Percentiles rank a stretch among this genome's conserved stretches.
These are phyloP conservation scores for Pleomassaria siparia DNA, from an alignment of 2,329 filamentous ascomycete genomes.

Conservation along the genomic window DNA sequence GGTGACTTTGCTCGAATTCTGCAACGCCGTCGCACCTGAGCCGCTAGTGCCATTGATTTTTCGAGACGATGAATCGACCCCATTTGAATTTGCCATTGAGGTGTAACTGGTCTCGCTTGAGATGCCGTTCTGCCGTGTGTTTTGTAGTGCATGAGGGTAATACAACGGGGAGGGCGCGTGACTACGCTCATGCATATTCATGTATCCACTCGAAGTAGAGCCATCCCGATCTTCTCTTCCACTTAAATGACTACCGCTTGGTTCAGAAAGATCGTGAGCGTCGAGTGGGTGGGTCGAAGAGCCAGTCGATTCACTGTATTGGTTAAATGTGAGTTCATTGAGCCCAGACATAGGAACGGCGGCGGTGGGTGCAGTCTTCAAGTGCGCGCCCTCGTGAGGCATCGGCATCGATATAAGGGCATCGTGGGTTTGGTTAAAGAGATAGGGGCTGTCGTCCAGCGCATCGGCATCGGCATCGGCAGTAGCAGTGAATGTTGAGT, in stretches of 20 bases:
- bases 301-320: conserved; percentile 43
- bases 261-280: conserved; percentile 39
- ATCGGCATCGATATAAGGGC: conserved; percentile 35
- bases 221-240: conserved; percentile 34
- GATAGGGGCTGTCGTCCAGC: conserved; percentile 37
- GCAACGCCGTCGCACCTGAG: conserved; percentile 9
- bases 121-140: conserved; percentile 18
- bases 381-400: conserved; percentile 34
- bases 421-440: conserved; percentile 36
- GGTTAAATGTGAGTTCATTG: conserved; percentile 34
- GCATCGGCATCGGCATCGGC: conserved; percentile 37
- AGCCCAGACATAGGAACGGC: conserved; percentile 33
- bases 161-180: conserved; percentile 33
- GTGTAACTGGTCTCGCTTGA: conserved; percentile 12
- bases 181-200: conserved; percentile 29
- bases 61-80: conserved; percentile 7
- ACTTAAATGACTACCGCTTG: conserved; percentile 34
- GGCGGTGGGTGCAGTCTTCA: conserved; percentile 33
- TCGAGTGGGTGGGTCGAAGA: conserved; percentile 45
- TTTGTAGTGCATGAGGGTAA: conserved; percentile 26
- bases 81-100: conserved; percentile 15
- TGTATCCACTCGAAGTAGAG: conserved; percentile 32
- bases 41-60: conserved; percentile 12
- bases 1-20: conserved; percentile 13
- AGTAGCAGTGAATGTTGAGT: conserved; percentile 36